Conservation (phyloP, 164 flowering plant genomes). For the Protea cynaroides region DNA sequence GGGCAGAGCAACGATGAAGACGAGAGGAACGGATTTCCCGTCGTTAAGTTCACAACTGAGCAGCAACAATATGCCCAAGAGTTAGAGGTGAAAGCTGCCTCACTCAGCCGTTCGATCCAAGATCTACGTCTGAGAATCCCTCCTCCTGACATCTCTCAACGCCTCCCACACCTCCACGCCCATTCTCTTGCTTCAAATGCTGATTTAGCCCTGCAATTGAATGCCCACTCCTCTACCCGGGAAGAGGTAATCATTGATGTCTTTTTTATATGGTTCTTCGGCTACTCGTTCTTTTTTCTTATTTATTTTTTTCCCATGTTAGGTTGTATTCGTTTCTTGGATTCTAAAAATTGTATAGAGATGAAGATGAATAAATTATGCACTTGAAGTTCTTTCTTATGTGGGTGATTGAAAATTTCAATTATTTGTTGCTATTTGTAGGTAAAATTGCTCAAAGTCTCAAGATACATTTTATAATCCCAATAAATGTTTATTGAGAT, state of each 20-base stretch:
- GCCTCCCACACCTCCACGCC: conserved; percentile 92
- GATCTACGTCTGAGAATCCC: conserved; percentile 83
- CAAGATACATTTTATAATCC: no score
- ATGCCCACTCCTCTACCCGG: conserved; percentile 63
- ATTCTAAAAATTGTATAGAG: no score
- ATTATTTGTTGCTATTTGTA: neutral
- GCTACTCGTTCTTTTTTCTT: no score
- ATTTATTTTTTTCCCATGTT: no score
- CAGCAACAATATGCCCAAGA: conserved; percentile 54
- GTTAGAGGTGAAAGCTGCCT: conserved; percentile 39
- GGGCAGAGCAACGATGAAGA: conserved; percentile 34
- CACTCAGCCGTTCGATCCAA: conserved; percentile 68
- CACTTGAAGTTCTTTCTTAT: no score
- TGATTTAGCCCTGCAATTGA: conserved; percentile 71
- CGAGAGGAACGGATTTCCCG: conserved; percentile 9
- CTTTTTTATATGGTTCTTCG: no score
- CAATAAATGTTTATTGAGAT: no score
- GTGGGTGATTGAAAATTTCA: no score
- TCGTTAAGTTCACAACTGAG: conserved; percentile 51
- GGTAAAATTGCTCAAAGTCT: neutral
- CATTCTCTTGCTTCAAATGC: conserved; percentile 89
- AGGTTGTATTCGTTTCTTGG: neutral
- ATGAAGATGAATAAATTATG: no score
- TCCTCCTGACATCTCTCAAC: conserved; percentile 80
- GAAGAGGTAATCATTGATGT: conserved; percentile 37